Evolutionary conservation across 2,329 filamentous ascomycete genomes (phyloP).

Genomic region (Ophiostoma ulmi): DNA sequence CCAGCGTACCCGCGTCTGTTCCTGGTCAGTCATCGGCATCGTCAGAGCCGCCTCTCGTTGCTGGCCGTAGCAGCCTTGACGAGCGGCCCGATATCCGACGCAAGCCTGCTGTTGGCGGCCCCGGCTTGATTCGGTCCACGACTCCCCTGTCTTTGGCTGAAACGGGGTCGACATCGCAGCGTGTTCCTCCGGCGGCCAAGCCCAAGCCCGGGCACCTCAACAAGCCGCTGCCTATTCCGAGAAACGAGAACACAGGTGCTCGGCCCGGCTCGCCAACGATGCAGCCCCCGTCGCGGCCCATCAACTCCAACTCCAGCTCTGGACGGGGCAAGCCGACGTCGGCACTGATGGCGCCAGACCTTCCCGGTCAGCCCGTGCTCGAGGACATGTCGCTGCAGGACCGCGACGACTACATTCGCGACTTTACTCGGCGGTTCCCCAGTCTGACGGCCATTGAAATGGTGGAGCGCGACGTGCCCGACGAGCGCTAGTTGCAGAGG

Average conservation of each 20-base stretch:
- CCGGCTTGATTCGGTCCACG: neutral
- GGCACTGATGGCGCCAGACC: slow-evolving; percentile 42
- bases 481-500: slow-evolving; percentile 30
- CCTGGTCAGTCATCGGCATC: slow-evolving; percentile 27
- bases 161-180: slow-evolving; percentile 34
- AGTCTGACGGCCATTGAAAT: slow-evolving; percentile 81
- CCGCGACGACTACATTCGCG: slow-evolving; percentile 59
- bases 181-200: slow-evolving; percentile 39
- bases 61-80: slow-evolving; percentile 26
- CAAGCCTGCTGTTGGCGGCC: slow-evolving; percentile 23
- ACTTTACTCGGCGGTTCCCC: slow-evolving; percentile 83
- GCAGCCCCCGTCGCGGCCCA: slow-evolving; percentile 24
- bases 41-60: neutral
- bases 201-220: slow-evolving; percentile 60
- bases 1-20: slow-evolving; percentile 16
- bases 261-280: slow-evolving; percentile 41
- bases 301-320: neutral
- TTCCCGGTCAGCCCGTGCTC: slow-evolving; percentile 46
- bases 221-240: slow-evolving; percentile 33
- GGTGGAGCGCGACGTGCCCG: slow-evolving; percentile 64
- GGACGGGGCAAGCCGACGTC: slow-evolving; percentile 6
- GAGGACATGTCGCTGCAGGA: slow-evolving; percentile 52
- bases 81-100: slow-evolving; percentile 16
- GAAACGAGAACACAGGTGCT: slow-evolving; percentile 23
- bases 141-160: slow-evolving; percentile 30